phyloP scores from a whole-genome alignment of 75 land plant species.

The Gnetum montanum region DNA sequence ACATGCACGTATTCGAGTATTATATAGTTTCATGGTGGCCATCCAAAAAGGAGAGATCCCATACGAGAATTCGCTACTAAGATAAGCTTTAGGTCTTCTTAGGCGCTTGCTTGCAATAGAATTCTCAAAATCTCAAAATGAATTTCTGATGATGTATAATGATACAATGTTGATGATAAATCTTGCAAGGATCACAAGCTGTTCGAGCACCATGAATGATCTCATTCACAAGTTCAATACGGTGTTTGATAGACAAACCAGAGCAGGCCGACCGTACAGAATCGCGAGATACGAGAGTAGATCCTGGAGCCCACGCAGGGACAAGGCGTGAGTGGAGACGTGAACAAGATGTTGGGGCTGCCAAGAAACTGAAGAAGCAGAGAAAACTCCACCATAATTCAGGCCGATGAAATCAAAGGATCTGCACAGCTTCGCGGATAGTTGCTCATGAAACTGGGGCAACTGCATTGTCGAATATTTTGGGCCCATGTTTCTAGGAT shows the following conservation, averaged over 20 bases:
- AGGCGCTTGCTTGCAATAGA: constrained; percentile 96
- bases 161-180: constrained; percentile 89
- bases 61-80: constrained; percentile 75
- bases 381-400: too few relatives aligned
- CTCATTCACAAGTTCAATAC: constrained; percentile 90
- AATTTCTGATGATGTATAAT: constrained; percentile 97
- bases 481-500: too few relatives aligned
- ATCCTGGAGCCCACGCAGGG: too few relatives aligned
- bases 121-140: constrained; percentile 91
- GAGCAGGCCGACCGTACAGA: constrained; percentile 79
- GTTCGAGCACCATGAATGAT: constrained; percentile 93
- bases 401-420: too few relatives aligned
- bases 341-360: too few relatives aligned
- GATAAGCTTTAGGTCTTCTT: constrained; percentile 92
- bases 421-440: too few relatives aligned
- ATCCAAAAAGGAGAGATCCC: constrained; percentile 93
- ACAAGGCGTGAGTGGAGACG: too few relatives aligned
- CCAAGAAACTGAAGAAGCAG: too few relatives aligned
- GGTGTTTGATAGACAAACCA: constrained; percentile 75
- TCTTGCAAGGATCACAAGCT: constrained; percentile 92
- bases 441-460: too few relatives aligned
- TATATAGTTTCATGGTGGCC: constrained; percentile 76
- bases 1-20: constrained; percentile 79
- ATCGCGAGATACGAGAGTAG: too few relatives aligned
- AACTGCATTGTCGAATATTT: too few relatives aligned